A percentile compares a stretch with the other conserved stretches of the same genome.
These are phyloP conservation scores for Venturia asperata DNA, from an alignment of 2,329 filamentous ascomycete species.

Conservation along the genomic window DNA sequence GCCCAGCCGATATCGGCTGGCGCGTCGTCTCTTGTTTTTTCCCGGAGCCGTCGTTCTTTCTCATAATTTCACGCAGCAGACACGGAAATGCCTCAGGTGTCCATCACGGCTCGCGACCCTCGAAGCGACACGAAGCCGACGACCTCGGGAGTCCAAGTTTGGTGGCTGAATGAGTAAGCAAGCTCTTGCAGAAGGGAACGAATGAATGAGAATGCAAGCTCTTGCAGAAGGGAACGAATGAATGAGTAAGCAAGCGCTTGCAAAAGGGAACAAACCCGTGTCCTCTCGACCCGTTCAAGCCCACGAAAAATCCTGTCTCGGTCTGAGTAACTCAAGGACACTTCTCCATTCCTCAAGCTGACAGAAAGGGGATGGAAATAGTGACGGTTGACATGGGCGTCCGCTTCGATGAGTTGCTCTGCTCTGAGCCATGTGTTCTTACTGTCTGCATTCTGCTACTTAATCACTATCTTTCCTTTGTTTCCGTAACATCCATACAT, in stretches of 20 bases:
- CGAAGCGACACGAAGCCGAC: not conserved
- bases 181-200: not conserved
- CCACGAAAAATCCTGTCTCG: not conserved
- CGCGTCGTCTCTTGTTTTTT: too few relatives aligned
- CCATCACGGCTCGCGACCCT: not conserved
- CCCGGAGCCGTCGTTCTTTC: too few relatives aligned
- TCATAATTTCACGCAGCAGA: too few relatives aligned
- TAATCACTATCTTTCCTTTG: not conserved
- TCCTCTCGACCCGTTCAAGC: not conserved
- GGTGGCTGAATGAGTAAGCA: constrained; percentile 6
- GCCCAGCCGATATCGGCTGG: too few relatives aligned
- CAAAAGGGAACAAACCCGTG: not conserved
- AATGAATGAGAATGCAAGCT: too few relatives aligned
- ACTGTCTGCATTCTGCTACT: not conserved
- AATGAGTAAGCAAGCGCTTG: not conserved
- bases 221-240: not conserved
- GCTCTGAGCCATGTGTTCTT: not conserved
- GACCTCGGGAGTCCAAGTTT: not conserved
- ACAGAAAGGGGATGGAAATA: not conserved
- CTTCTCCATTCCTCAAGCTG: not conserved
- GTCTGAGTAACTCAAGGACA: constrained; percentile 2
- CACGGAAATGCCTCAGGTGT: too few relatives aligned
- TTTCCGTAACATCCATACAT: not conserved
- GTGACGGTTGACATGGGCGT: not conserved
- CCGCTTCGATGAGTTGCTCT: not conserved